Conservation (phyloP, 2,329 filamentous ascomycete species). For the Penicillium decumbens region DNA sequence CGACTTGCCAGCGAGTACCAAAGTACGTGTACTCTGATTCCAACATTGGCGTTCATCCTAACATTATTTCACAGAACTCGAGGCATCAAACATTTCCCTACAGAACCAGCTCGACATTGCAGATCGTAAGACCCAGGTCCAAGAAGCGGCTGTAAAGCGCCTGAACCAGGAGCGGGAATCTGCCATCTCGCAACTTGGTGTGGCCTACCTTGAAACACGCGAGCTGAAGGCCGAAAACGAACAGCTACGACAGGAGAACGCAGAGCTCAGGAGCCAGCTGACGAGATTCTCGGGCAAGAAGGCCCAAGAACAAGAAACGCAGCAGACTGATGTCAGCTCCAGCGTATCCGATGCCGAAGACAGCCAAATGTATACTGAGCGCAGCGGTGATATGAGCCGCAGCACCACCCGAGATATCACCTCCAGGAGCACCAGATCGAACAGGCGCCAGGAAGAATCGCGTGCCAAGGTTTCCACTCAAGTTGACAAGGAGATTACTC, state of each 20-base stretch:
- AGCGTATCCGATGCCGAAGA: slow-evolving; percentile 27
- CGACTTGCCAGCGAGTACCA: slow-evolving; percentile 36
- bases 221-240: slow-evolving; percentile 43
- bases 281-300: slow-evolving; percentile 24
- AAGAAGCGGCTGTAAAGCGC: slow-evolving; percentile 53
- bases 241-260: slow-evolving; percentile 35
- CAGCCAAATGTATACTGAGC: slow-evolving; percentile 32
- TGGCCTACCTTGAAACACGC: slow-evolving; percentile 52
- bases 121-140: slow-evolving; percentile 52
- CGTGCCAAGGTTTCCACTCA: slow-evolving; percentile 31
- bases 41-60: slow-evolving; percentile 23
- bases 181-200: slow-evolving; percentile 53
- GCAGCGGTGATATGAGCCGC: slow-evolving; percentile 26
- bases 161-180: slow-evolving; percentile 55
- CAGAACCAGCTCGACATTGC: slow-evolving; percentile 53
- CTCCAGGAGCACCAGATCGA: slow-evolving; percentile 28
- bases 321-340: slow-evolving; percentile 25
- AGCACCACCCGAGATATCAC: slow-evolving; percentile 31
- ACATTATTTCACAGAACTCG: slow-evolving; percentile 40
- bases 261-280: slow-evolving; percentile 37
- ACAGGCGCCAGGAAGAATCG: slow-evolving; percentile 27
- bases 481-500: slow-evolving; percentile 35
- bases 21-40: slow-evolving; percentile 29
- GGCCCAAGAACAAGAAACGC: slow-evolving; percentile 27
- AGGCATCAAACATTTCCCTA: slow-evolving; percentile 51